Percentiles rank a stretch among this genome's conserved stretches.
These are phyloP conservation scores for Microbotryum lychnidis-dioicae DNA, from an alignment of 1,284 basidiomycete species.

Conservation along the genomic window DNA sequence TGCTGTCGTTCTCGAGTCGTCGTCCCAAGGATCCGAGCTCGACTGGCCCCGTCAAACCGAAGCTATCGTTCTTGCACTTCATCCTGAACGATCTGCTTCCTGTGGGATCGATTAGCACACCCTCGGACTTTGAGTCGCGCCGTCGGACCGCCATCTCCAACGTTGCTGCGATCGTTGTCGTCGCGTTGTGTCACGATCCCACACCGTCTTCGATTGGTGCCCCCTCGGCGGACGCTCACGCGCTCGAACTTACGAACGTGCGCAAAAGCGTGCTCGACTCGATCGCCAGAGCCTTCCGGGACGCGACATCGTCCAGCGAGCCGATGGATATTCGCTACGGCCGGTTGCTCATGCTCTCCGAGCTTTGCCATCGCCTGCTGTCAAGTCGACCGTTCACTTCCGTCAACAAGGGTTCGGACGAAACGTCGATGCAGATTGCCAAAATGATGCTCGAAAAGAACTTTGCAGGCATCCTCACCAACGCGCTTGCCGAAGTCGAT, in stretches of 20 bases:
- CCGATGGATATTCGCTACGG: slow-evolving; percentile 74
- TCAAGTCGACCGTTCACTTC: slow-evolving; percentile 61
- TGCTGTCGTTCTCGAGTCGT: slow-evolving; percentile 61
- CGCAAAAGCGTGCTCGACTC: slow-evolving; percentile 86
- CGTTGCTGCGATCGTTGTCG: slow-evolving; percentile 86
- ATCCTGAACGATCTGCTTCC: slow-evolving; percentile 48
- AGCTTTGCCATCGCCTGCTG: slow-evolving; percentile 80
- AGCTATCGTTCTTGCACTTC: slow-evolving; percentile 58
- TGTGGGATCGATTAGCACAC: slow-evolving; percentile 1
- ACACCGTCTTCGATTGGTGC: slow-evolving; percentile 42
- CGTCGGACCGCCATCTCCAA: slow-evolving; percentile 47
- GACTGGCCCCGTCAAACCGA: slow-evolving; percentile 41
- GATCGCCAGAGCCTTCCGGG: slow-evolving; percentile 78
- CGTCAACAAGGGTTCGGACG: slow-evolving; percentile 52
- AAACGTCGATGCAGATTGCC: slow-evolving; percentile 79
- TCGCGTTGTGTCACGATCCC: slow-evolving; percentile 83
- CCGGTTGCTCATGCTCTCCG: slow-evolving; percentile 74
- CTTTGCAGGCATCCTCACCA: slow-evolving; percentile 82
- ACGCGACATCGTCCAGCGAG: slow-evolving; percentile 55
- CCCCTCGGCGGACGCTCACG: slow-evolving; percentile 40
- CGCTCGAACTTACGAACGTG: slow-evolving; percentile 41
- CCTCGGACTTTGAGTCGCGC: slow-evolving; percentile 20
- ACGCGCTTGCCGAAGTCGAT: slow-evolving; percentile 83
- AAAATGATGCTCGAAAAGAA: slow-evolving; percentile 99
- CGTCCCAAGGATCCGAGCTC: slow-evolving; percentile 53